These are phyloP conservation scores for Tricholoma hemisulphureum DNA, from an alignment of 768 basidiomycete genomes.

Conservation along the genomic window DNA sequence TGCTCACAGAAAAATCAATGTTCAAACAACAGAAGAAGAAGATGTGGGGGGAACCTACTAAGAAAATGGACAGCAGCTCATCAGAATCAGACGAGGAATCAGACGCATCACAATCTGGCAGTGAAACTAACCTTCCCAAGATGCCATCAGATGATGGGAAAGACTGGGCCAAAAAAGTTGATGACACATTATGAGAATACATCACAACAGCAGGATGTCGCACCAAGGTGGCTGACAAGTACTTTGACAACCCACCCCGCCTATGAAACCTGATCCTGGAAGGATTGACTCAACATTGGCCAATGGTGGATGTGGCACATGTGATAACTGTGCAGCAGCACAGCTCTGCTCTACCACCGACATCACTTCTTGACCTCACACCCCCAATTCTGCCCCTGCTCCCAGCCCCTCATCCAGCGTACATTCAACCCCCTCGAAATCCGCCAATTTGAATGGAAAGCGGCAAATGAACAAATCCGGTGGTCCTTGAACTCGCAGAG, in stretches of 20 bases:
- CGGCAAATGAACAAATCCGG: conserved; percentile 7
- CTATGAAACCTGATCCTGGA: background rate
- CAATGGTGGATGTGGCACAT: background rate
- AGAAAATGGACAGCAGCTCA: background rate
- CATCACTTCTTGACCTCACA: background rate
- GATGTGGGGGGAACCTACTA: background rate
- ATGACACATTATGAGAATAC: conserved; percentile 25
- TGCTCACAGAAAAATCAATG: conserved; percentile 28
- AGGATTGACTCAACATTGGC: background rate
- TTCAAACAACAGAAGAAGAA: conserved; percentile 23
- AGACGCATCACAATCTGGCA: too few relatives aligned
- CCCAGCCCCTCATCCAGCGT: background rate
- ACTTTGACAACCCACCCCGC: background rate
- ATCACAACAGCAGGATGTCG: conserved; percentile 31
- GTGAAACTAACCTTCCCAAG: too few relatives aligned
- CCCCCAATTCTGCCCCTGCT: background rate
- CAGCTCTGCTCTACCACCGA: background rate
- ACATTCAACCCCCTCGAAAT: conserved; percentile 8
- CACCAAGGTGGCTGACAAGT: conserved; percentile 2
- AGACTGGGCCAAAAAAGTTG: conserved; percentile 31
- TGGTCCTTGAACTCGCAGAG: conserved; percentile 12
- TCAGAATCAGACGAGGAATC: background rate
- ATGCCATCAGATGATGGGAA: conserved; percentile 6
- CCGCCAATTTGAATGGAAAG: conserved; percentile 21
- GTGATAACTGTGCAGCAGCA: background rate